Percentiles rank a stretch among this genome's conserved stretches.
phyloP scores from a whole-genome alignment of 805 yeast genomes.

The Brettanomyces nanus region DNA sequence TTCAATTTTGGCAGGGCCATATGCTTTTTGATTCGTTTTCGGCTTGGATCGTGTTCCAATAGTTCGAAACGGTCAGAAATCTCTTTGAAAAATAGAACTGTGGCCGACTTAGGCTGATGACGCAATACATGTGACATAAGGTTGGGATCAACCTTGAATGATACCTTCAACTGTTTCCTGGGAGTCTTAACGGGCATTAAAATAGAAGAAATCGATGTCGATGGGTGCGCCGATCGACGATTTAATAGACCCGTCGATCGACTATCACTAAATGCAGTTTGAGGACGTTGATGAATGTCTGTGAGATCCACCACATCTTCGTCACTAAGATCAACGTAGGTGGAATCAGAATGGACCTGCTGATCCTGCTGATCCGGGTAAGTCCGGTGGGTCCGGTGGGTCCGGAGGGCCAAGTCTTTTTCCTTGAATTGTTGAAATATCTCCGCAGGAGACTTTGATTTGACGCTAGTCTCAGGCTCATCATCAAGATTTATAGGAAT shows the following conservation, averaged over 20 bases:
- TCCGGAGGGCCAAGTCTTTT: too few relatives aligned
- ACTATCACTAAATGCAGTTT: too few relatives aligned
- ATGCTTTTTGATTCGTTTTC: slow-evolving; percentile 20
- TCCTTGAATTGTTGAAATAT: not conserved
- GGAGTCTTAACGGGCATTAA: not conserved
- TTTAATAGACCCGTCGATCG: too few relatives aligned
- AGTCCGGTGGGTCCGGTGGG: too few relatives aligned
- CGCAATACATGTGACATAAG: not conserved
- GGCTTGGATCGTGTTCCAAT: slow-evolving; percentile 8
- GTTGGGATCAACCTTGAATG: slow-evolving; percentile 9
- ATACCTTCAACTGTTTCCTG: slow-evolving; percentile 8
- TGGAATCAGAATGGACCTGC: too few relatives aligned
- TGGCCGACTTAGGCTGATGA: slow-evolving; percentile 6
- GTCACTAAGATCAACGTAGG: too few relatives aligned
- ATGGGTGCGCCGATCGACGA: too few relatives aligned
- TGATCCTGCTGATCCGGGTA: not conserved
- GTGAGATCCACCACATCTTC: too few relatives aligned
- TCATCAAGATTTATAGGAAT: too few relatives aligned
- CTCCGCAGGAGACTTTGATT: not conserved
- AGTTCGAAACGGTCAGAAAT: slow-evolving; percentile 28
- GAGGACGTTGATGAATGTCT: too few relatives aligned
- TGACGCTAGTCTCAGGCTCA: too few relatives aligned
- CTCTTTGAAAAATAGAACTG: slow-evolving; percentile 26
- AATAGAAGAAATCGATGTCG: slow-evolving; percentile 6
- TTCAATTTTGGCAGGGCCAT: slow-evolving; percentile 27